phyloP scores from a whole-genome alignment of 495 filamentous ascomycete species.

The Cetradonia linearis region DNA sequence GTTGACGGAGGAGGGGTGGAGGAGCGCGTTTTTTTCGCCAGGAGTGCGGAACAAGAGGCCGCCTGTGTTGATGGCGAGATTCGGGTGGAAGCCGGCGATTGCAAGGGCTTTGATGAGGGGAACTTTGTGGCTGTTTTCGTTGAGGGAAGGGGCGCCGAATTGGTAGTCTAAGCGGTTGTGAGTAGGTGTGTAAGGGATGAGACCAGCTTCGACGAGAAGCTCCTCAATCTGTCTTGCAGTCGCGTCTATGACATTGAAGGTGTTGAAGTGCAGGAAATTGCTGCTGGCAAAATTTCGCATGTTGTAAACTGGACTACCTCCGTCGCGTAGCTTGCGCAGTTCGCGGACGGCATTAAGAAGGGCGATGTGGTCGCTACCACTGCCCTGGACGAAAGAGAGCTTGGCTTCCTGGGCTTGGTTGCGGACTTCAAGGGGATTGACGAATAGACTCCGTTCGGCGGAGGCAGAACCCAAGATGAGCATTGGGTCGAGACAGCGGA shows the following conservation, averaged over 20 bases:
- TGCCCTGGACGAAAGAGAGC: slow-evolving; percentile 32
- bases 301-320: slow-evolving; percentile 22
- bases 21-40: slow-evolving; percentile 33
- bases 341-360: slow-evolving; percentile 42
- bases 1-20: slow-evolving; percentile 39
- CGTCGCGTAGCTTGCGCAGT: slow-evolving; percentile 30
- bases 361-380: slow-evolving; percentile 44
- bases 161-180: slow-evolving; percentile 26
- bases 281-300: slow-evolving; percentile 30
- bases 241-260: slow-evolving; percentile 34
- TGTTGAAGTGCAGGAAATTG: slow-evolving; percentile 34
- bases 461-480: slow-evolving; percentile 41
- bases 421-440: slow-evolving; percentile 29
- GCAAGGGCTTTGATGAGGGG: slow-evolving; percentile 43
- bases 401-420: slow-evolving; percentile 28
- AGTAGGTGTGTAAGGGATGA: slow-evolving; percentile 32
- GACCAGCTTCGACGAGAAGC: slow-evolving; percentile 34
- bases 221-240: slow-evolving; percentile 39
- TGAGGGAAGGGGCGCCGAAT: slow-evolving; percentile 38
- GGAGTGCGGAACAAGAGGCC: slow-evolving; percentile 32
- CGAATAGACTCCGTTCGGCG: slow-evolving; percentile 36
- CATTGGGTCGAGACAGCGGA: slow-evolving; percentile 52
- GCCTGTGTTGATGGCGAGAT: slow-evolving; percentile 34
- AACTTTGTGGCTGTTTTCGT: slow-evolving; percentile 39
- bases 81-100: slow-evolving; percentile 41